Base-by-base conservation (phyloP, 2,329 filamentous ascomycete species). In the Fusarium citri region DNA sequence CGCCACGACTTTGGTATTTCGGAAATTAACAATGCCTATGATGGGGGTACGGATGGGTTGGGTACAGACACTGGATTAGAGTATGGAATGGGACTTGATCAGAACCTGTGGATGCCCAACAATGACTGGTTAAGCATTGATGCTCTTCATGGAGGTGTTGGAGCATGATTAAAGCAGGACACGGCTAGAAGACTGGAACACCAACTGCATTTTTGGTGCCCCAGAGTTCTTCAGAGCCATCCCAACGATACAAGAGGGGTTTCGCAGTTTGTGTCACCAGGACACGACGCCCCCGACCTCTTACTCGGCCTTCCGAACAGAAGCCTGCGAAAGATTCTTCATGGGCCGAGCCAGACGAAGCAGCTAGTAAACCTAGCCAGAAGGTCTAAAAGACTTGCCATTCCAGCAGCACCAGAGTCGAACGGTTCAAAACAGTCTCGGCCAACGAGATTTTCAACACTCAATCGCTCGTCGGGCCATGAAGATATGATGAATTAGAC, bases 11-110 rank as follows among this genome's bases (percentile, higher is more conserved):
- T 79, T 28, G 78, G 79, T 22, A 78, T 79, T 2, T 74, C 82
- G 6, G 83, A 85, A 61, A 79, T 84, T n/a, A 85, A 85, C 50
- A 85, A 84, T 41, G 83, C 83, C 1, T 85, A 85, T 48, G 84
- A 85, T 56, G 83, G 84, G 4, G 82, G 83, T 0, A 78, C 84
- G 56, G 83, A 85, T 48, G 81, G 81, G 0, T 77, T 85, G 3
- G 83, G 83, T 26, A 78, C 85, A 23, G 83, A 84, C 22, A 79
- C 82, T 28, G 83, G 82, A 20, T 78, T 81, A 5, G 79, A 80
- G 30, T 78, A 79, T 43, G 76, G 81, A 2, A 83, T 85, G 69
- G 83, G 83, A 3, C 78, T 82, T 25, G 81, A 82, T 49, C 71
- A 78, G 54, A 78, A 78, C 16, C 59, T 80, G 26, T 81, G 79